Evolutionary conservation across 805 yeast species (phyloP), one percentile per base, ranked within the genome.

Genomic region (Phaffomyces antillensis): DNA sequence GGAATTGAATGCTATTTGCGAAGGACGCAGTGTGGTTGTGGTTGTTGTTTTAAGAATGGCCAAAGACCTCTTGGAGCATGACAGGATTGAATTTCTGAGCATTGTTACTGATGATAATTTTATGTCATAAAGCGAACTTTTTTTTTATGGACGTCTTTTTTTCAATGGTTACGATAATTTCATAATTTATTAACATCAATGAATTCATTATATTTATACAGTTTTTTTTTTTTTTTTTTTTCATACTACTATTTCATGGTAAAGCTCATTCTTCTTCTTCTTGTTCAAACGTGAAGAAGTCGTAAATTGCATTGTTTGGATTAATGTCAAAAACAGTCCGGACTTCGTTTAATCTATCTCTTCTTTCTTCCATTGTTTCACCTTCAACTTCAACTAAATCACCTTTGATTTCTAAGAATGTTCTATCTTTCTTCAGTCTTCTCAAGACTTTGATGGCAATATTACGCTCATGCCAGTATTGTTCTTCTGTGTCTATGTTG

Each of bases 291-390:
- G 48, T 52, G 42, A 53, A 58, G 48, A 56, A 61, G 53, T 86
- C 95, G 52, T 82, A 72, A 47, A 85, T 77, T 16, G 89, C 85
- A 66, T 90, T 84, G 63, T 87, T 87, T 45, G 96, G 96, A 68
- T 87, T 95, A 45, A 70, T 56, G 37, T 56, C 56, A 39, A 46
- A 58, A 52, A 43, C 65, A 52, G 49, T 61, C 62, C 45, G 55
- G 36, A 53, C 64, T 45, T 52, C 52, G 48, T 57, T 48, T 36
- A 54, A 54, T 35, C 58, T 52, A 40, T 42, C 51, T 38, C 46
- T 51, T 40, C 52, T 58, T 48, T 63, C 53, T 44, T 58, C 56
- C 12, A 39, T 52, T 0, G 56, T 51, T 15, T 55, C 59, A n/a
- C 50, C 54, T 3, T 53, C 56, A 12, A 46, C 44, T 33, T 55